phyloP scores from a whole-genome alignment of 176 grass and related monocot genomes.

The Zea luxurians region DNA sequence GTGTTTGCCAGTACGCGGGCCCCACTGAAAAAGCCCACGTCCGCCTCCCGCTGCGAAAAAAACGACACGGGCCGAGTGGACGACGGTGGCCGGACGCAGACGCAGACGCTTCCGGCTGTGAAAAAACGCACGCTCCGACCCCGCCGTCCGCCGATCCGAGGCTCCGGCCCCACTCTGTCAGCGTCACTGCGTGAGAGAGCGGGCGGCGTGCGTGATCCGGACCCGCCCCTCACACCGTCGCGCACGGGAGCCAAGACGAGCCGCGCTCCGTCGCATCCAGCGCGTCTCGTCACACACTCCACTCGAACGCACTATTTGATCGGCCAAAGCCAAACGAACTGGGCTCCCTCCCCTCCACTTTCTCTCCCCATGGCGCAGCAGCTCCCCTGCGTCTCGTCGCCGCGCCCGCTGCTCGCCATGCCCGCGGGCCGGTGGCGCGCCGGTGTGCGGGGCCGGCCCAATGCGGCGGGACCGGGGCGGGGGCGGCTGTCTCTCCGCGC shows the following conservation, averaged over 20 bases:
- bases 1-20: neutral
- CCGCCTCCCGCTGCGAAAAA: neutral
- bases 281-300: neutral
- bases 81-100: neutral
- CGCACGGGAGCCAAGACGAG: neutral
- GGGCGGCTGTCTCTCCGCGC: neutral
- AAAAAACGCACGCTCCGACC: neutral
- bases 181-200: neutral
- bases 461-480: neutral
- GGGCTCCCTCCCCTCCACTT: neutral
- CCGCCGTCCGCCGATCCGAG: neutral
- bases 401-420: slow-evolving; percentile 39
- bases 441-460: neutral
- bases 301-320: slow-evolving; percentile 2
- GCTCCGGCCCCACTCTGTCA: neutral
- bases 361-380: slow-evolving; percentile 8
- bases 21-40: neutral
- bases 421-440: neutral
- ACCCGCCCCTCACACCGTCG: neutral
- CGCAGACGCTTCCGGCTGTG: neutral
- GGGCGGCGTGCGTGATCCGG: neutral
- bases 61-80: neutral
- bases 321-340: neutral
- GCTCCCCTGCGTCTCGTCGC: slow-evolving; percentile 38
- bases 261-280: accelerated